Base-by-base conservation (phyloP, 352 stramenopile genomes). In the Globisporangium acanthophoron region DNA sequence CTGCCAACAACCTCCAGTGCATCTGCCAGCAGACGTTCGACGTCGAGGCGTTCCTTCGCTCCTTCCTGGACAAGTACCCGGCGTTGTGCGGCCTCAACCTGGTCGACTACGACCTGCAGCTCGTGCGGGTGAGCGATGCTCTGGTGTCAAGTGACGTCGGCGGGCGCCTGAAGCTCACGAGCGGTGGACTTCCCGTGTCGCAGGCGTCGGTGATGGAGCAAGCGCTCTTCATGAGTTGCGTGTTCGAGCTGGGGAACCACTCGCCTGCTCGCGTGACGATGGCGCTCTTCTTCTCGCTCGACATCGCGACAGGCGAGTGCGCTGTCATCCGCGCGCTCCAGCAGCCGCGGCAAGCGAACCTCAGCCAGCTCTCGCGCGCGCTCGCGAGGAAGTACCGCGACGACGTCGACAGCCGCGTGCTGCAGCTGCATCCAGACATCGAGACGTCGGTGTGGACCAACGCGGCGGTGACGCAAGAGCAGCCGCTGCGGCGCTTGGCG, bases 41-140 rank as follows among this genome's bases (percentile, higher is more conserved):
- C 51, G 69, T 77, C 15, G 80, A 90, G 58, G 51, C 59, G 9
- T 88, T 88, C 54, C 47, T 90, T 9, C 67, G 67, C 3, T 40
- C 56, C 5, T 81, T 88, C 56, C 54, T 90, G 29, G 61, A 66
- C 50, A 67, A 56, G 7, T 86, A 85, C 39, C 61, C 64, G 27
- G 57, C 67, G 0, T 69, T 87, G 44, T 65, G 63, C 40, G 49
- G 60, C 6, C 68, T 69, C 49, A 66, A 80, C 43, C 61, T 90
- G 27, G 67, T 85, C 8, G 76, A 88, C 65, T 90, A 90, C 58
- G 78, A 87, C 45, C 43, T 88, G 3, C 67, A 64, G 12, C 64
- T 87, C 44, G 66, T 86, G 62, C 68, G 61, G 44, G 80, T 88
- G 67, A 35, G 31, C 31, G 31, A 27, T 27, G 24, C 24, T 27